Evolutionary conservation across 768 basidiomycete species (phyloP), one percentile per base, ranked within the genome.

Genomic region (Trametes coccinea): DNA sequence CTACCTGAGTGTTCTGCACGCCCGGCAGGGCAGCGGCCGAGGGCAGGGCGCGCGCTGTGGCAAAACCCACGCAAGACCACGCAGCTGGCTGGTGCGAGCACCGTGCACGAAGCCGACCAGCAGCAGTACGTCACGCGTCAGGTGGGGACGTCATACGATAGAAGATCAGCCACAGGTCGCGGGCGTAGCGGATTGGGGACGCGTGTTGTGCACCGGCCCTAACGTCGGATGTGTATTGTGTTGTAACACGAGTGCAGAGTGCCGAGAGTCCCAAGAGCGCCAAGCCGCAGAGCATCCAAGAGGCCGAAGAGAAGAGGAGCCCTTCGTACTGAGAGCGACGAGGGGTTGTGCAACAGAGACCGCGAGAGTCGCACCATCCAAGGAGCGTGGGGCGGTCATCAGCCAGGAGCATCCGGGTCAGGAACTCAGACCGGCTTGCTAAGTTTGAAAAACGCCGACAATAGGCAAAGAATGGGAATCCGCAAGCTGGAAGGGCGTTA

Each of bases 291-390:
- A 31, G 48, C 17, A 31, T 16, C 48, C 29, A n/a, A 49, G 48
- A 49, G 29, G 30, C 48, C 30, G 48, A 31, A 33, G 11, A 29
- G 29, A 49, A 49, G 48, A 11, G 11, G 11, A n/a, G 14, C n/a
- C 41, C 13, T 39, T 7, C 7, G 39, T 13, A 43, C 5, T 13
- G n/a, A 16, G 41, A 5, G 10, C 27, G 29, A 30, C 11, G 30
- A n/a, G 39, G 40, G 16, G 37, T 33, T 7, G 0, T 5, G 47
- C 11, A 33, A n/a, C 9, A 17, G 39, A 45, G 14, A 8, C 39
- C 29, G 48, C 56, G 47, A 39, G 29, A 27, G 40, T 57, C 56
- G 56, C 56, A 57, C 47, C 39, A 50, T 57, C 27, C 11, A 11
- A 14, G 48, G 22, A 41, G 47, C 56, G 48, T 50, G 56, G 22